These are phyloP conservation scores for Rhododendron ferrugineum DNA, from an alignment of 148 eudicot genomes.

Conservation along the genomic window DNA sequence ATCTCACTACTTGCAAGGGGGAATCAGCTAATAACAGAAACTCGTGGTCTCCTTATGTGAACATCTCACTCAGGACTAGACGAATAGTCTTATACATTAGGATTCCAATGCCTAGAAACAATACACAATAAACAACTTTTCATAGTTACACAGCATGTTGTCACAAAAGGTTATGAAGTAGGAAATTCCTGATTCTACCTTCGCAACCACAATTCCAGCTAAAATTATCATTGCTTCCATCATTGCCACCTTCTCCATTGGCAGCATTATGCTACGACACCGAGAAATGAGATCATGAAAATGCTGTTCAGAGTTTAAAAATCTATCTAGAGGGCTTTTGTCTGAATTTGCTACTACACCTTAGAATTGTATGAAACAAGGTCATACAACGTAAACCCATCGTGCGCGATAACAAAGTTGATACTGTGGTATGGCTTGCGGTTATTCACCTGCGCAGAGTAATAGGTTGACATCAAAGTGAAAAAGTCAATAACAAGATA, in stretches of 20 bases:
- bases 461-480: neutral
- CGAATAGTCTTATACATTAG: neutral
- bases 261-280: slow-evolving; percentile 73
- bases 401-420: slow-evolving; percentile 93
- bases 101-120: neutral
- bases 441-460: slow-evolving; percentile 64
- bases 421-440: slow-evolving; percentile 90
- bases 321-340: neutral
- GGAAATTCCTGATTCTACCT: slow-evolving; percentile 37
- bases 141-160: neutral
- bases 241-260: slow-evolving; percentile 93
- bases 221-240: slow-evolving; percentile 91
- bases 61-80: neutral
- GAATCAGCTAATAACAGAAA: neutral
- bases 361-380: slow-evolving; percentile 90
- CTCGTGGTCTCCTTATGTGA: neutral
- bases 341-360: slow-evolving; percentile 34
- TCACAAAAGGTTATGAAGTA: neutral
- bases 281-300: slow-evolving; percentile 4
- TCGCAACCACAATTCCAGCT: slow-evolving; percentile 98
- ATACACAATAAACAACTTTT: neutral
- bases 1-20: neutral
- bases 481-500: neutral
- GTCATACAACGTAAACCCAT: slow-evolving; percentile 94
- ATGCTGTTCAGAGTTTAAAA: neutral